A percentile compares a stretch with the other conserved stretches of the same genome.
Conservation (phyloP, 257 asterid genomes). For the Penstemon eatonii region DNA sequence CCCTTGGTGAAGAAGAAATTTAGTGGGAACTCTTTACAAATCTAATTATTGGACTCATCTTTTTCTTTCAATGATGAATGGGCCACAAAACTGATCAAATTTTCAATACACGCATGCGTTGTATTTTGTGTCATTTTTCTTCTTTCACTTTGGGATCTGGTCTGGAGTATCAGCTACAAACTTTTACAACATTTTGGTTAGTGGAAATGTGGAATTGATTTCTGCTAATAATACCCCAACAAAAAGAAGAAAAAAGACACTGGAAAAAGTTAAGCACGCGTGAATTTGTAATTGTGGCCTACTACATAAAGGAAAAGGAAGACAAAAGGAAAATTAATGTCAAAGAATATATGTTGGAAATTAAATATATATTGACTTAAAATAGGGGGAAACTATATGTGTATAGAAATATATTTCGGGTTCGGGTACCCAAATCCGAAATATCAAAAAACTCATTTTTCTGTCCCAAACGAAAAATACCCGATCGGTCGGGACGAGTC, state of each 20-base stretch:
- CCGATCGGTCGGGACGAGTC: too few species aligned
- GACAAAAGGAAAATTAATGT: constrained; percentile 17
- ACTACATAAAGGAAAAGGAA: background rate
- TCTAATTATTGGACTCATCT: constrained; percentile 7
- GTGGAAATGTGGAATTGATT: constrained; percentile 29
- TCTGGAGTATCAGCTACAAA: background rate
- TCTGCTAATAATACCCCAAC: constrained; percentile 22
- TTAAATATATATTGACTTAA: too few species aligned
- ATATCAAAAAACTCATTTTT: too few species aligned
- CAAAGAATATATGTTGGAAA: too few species aligned
- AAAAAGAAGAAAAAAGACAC: constrained; percentile 12
- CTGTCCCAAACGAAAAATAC: too few species aligned
- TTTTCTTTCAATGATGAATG: constrained; percentile 10
- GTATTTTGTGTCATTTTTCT: constrained; percentile 9
- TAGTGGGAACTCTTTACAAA: background rate
- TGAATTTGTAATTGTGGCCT: constrained; percentile 21
- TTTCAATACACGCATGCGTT: constrained; percentile 18
- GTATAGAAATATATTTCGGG: too few species aligned
- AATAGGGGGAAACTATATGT: too few species aligned
- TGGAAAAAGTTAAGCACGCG: constrained; percentile 41
- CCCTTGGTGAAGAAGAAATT: background rate
- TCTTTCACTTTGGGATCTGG: background rate
- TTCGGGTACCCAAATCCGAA: too few species aligned
- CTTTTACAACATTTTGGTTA: constrained; percentile 4
- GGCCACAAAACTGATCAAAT: background rate